These are phyloP conservation scores for Epicoccum sorghinum DNA, from an alignment of 2,329 filamentous ascomycete genomes.

Conservation along the genomic window DNA sequence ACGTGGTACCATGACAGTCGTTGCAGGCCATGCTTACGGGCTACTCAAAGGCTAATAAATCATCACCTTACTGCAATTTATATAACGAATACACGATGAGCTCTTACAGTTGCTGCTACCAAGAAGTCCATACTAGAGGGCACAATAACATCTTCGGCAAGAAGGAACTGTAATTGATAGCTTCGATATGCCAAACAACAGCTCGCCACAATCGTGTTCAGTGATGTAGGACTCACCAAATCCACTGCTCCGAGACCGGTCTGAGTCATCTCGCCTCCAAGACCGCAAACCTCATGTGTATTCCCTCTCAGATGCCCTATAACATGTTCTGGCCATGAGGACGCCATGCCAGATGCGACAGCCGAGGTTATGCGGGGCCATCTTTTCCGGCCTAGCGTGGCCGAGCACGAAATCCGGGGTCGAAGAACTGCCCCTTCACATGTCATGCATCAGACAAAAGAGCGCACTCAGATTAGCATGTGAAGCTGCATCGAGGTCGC, in stretches of 20 bases:
- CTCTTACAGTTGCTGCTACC: too few species aligned
- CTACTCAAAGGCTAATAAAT: conserved; percentile 35
- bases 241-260: background rate
- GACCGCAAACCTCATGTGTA: background rate
- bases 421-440: conserved; percentile 37
- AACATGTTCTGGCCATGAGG: conserved; percentile 12
- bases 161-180: too few species aligned
- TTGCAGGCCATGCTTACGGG: conserved; percentile 34
- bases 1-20: conserved; percentile 8
- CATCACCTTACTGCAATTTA: background rate
- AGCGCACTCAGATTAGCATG: conserved; percentile 29
- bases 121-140: too few species aligned
- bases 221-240: background rate
- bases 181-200: too few species aligned
- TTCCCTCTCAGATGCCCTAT: conserved; percentile 11
- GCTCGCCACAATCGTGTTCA: background rate
- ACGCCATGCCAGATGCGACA: conserved; percentile 15
- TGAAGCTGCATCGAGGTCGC: conserved; percentile 36
- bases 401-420: conserved; percentile 12
- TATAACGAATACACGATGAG: too few species aligned
- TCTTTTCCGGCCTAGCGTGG: conserved; percentile 10
- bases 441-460: conserved; percentile 25
- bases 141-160: too few species aligned
- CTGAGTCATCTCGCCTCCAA: background rate
- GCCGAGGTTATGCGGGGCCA: conserved; percentile 18